Evolutionary conservation across 1,284 basidiomycete species (phyloP).

Genomic region (Cryptococcus sp.): DNA sequence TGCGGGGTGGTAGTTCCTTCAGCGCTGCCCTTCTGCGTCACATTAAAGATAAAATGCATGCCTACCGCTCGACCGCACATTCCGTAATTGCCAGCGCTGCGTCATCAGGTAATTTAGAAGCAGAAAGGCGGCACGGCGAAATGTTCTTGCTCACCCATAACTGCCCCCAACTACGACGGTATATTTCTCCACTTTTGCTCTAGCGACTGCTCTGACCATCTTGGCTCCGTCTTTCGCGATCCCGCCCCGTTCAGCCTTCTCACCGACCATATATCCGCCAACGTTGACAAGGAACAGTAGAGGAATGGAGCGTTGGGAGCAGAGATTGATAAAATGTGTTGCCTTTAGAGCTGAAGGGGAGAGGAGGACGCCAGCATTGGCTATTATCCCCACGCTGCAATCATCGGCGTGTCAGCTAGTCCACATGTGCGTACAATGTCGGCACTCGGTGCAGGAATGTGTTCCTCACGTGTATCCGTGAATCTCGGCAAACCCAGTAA

Average conservation of each 20-base stretch:
- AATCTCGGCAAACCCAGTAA: constrained; percentile 88
- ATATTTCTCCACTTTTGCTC: constrained; percentile 89
- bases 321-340: constrained; percentile 91
- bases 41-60: constrained; percentile 13
- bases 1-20: constrained; percentile 45
- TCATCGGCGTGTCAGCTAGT: background rate
- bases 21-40: background rate
- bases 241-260: constrained; percentile 88
- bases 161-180: constrained; percentile 94
- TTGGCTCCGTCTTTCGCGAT: constrained; percentile 97
- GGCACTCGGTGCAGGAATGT: background rate
- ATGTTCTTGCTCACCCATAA: constrained; percentile 61
- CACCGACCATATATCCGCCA: constrained; percentile 89
- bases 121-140: background rate
- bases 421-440: background rate
- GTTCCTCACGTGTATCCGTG: constrained; percentile 67
- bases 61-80: constrained; percentile 85
- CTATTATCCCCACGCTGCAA: constrained; percentile 76
- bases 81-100: constrained; percentile 82
- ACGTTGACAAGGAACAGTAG: constrained; percentile 93
- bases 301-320: constrained; percentile 86
- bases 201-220: constrained; percentile 95
- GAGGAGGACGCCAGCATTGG: constrained; percentile 92
- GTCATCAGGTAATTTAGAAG: background rate
- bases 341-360: constrained; percentile 91